Conservation (phyloP, 192 early-diverging fungal genomes). For the Diversispora eburnea region DNA sequence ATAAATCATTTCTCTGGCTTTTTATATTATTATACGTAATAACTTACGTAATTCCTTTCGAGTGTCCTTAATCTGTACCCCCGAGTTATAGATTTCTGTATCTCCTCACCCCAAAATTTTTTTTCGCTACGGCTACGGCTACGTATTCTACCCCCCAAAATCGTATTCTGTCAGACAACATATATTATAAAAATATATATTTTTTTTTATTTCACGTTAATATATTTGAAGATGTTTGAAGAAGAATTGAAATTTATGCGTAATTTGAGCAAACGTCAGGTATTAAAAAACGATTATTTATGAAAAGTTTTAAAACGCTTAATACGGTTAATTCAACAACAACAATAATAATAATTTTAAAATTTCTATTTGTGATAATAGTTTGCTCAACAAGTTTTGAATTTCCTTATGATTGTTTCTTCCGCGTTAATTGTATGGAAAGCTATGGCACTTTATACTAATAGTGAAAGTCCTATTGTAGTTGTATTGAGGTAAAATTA, state of each 20-base stretch:
- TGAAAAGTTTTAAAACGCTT: background rate
- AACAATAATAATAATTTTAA: background rate
- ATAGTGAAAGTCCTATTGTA: constrained; percentile 94
- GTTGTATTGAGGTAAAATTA: constrained; percentile 80
- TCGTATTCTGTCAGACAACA: too few relatives aligned
- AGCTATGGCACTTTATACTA: constrained; percentile 75
- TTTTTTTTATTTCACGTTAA: too few relatives aligned
- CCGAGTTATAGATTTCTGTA: too few relatives aligned
- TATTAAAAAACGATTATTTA: background rate
- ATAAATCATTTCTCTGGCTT: too few relatives aligned
- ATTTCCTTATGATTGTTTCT: constrained; percentile 83
- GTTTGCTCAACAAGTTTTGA: constrained; percentile 69
- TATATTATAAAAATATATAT: too few relatives aligned
- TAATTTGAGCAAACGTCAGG: constrained; percentile 25
- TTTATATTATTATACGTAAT: too few relatives aligned
- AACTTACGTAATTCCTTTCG: too few relatives aligned
- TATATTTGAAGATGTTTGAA: constrained; percentile 25
- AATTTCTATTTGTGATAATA: too few relatives aligned
- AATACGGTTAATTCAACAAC: background rate
- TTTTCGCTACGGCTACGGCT: too few relatives aligned
- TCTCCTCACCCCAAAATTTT: too few relatives aligned
- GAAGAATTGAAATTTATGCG: constrained; percentile 21
- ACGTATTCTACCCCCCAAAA: too few relatives aligned
- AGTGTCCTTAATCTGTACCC: too few relatives aligned
- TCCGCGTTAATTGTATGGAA: constrained; percentile 99